phyloP scores from a whole-genome alignment of 2,329 filamentous ascomycete genomes.

The Cytospora leucostoma region DNA sequence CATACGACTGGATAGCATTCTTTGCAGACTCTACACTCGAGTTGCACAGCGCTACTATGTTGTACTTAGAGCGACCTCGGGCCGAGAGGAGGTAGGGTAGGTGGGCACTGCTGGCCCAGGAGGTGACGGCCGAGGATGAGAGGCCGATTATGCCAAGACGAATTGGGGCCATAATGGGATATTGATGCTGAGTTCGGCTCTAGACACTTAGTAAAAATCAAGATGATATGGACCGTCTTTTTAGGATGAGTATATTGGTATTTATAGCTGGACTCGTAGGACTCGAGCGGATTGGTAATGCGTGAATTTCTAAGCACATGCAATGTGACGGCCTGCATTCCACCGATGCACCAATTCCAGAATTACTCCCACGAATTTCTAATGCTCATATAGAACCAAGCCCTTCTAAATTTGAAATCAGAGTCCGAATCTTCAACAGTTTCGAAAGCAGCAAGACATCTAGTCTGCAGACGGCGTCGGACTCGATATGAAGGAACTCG shows the following conservation, averaged over 20 bases:
- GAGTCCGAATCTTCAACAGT: too few relatives aligned
- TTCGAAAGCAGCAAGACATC: too few relatives aligned
- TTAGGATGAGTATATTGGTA: background rate
- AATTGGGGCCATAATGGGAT: constrained; percentile 47
- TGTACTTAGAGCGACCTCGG: constrained; percentile 44
- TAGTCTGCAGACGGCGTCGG: too few relatives aligned
- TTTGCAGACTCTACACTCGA: constrained; percentile 47
- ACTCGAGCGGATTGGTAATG: background rate
- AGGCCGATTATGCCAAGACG: constrained; percentile 61
- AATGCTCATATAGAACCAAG: too few relatives aligned
- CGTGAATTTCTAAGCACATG: background rate
- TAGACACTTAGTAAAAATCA: too few relatives aligned
- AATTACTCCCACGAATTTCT: too few relatives aligned
- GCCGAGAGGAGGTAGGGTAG: constrained; percentile 59
- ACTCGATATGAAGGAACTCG: too few relatives aligned
- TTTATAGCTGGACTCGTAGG: background rate
- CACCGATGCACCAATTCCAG: too few relatives aligned
- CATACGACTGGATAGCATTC: constrained; percentile 45
- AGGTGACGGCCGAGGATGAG: constrained; percentile 50
- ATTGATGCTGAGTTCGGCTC: background rate
- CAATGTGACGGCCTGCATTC: too few relatives aligned
- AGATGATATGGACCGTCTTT: too few relatives aligned
- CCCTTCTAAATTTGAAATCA: too few relatives aligned
- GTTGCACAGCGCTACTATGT: constrained; percentile 56
- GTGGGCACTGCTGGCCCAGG: constrained; percentile 59